Evolutionary conservation across 176 grass and related monocot species (phyloP), one percentile per base, ranked within the genome.

Genomic region (Musa troglodytarum): DNA sequence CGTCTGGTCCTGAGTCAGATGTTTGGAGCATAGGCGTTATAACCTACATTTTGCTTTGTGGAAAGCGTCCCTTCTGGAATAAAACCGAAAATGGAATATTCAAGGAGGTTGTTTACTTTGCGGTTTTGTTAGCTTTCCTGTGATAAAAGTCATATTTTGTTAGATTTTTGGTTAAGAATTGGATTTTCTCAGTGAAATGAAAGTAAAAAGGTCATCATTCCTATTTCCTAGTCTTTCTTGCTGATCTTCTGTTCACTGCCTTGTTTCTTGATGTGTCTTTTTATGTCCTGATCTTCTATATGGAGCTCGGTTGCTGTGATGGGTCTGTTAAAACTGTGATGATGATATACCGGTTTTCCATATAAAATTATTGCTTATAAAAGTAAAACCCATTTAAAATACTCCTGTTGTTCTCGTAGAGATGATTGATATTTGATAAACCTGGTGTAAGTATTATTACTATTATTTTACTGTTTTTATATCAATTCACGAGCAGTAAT

Each of bases 11-110:
- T 11, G 93, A 88, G 77, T 96, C 93, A 24, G 93, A 92, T 1
- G 93, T 90, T 79, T 96, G 93, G 93, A 96, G 93, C 74, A 96
- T 96, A 84, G 93, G 93, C 68, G 93, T 96, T 56, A 96, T 96
- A 79, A 92, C 87, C 71, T 96, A 96, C 71, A 96, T 96, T 88
- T 81, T 96, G 76, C 83, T 96, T 56, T 96, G 93, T 15, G 93
- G 93, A 78, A 80, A 83, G 56, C 85, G 93, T 0, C 93, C 93
- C 52, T 96, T 96, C 68, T 96, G 93, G 93, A 90, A 96, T 79
- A 96, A 88, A 90, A 96, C 93, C 72, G 93, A 96, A 84, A 90
- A 96, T 88, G 93, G 93, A 78, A 90, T 90, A 77, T 92, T 96
- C 87, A 92, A 90, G 83, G 93, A 96, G 93, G 90, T 96, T 71